phyloP scores from a whole-genome alignment of 352 stramenopile species.

The Phytophthora lateralis region DNA sequence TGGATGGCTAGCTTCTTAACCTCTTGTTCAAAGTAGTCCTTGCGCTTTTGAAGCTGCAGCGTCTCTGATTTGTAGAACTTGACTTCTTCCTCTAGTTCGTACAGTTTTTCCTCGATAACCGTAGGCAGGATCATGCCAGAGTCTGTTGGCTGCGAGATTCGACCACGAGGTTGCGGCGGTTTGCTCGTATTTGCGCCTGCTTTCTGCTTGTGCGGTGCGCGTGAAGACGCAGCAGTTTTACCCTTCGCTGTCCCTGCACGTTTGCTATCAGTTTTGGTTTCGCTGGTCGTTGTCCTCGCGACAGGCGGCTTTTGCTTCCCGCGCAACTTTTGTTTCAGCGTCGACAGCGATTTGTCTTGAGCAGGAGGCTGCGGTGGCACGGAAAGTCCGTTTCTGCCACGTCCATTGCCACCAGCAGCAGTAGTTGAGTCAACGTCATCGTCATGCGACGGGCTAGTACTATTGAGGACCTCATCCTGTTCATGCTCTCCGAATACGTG shows the following conservation, averaged over 20 bases:
- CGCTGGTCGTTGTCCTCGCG: slow-evolving; percentile 3
- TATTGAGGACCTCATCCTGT: slow-evolving; percentile 4
- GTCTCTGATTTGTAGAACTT: slow-evolving; percentile 87
- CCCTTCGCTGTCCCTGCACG: slow-evolving; percentile 1
- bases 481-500: slow-evolving; percentile 49
- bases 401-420: slow-evolving; percentile 1
- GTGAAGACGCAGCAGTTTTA: slow-evolving; percentile 11
- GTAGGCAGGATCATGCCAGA: slow-evolving; percentile 48
- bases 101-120: slow-evolving; percentile 83
- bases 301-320: slow-evolving; percentile 24
- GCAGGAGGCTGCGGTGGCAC: slow-evolving; percentile 1
- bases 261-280: slow-evolving; percentile 9
- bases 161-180: slow-evolving; percentile 8
- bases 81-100: slow-evolving; percentile 84
- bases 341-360: slow-evolving; percentile 31
- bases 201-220: slow-evolving; percentile 12
- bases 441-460: not conserved
- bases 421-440: slow-evolving; percentile 6
- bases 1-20: slow-evolving; percentile 59
- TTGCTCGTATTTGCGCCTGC: slow-evolving; percentile 8
- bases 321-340: slow-evolving; percentile 33
- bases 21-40: slow-evolving; percentile 69
- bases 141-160: slow-evolving; percentile 7
- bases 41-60: slow-evolving; percentile 75
- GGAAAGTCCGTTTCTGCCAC: not conserved